Base-by-base conservation (phyloP, 352 stramenopile species). In the Phytophthora macrochlamydospora region DNA sequence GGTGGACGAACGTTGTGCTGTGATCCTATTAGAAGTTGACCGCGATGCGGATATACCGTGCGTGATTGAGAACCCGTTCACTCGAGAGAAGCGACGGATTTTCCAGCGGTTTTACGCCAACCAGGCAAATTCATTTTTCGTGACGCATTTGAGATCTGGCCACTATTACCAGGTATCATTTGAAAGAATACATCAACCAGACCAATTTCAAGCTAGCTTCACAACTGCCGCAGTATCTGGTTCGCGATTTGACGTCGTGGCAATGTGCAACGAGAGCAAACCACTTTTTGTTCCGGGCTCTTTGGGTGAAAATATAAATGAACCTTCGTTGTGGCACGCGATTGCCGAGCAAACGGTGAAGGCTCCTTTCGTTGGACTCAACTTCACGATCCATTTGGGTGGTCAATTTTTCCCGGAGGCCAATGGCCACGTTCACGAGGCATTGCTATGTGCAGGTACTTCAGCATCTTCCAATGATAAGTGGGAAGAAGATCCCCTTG, bases 11-110 rank as follows among this genome's bases (percentile, higher is more conserved):
- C 71, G 63, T 3, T 87, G 78, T 37, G 79, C 76, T 9, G 75
- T 82, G 9, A 65, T 95, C 30, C 69, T 95, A 1, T 67, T 94
- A 12, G 87, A 95, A 56, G 57, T 94, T 7, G 83, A 93, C 43
- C 69, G 74, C 42, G 61, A 81, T 6, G 69, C 75, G 11, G 76
- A 87, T 32, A 45, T 95, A 38, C 65, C 79, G 7, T 92, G 82
- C 46, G 55, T 78, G 2, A 59, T 91, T n/a, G 61, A 66, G 18
- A 89, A 92, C 33, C 30, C 73, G 2, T 51, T 94, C 9, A 88
- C 78, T 0, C 59, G 70, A 1, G 81, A 86, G 50, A 68, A 51
- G 12, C 65, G 75, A 8, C 63, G 67, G 1, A 30, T 88, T 0
- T 87, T 90, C 37, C 76, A 92, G 64, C 71, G 78, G 2, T 87